phyloP scores from a whole-genome alignment of 805 yeast genomes.

The Kuraishia piskuri region DNA sequence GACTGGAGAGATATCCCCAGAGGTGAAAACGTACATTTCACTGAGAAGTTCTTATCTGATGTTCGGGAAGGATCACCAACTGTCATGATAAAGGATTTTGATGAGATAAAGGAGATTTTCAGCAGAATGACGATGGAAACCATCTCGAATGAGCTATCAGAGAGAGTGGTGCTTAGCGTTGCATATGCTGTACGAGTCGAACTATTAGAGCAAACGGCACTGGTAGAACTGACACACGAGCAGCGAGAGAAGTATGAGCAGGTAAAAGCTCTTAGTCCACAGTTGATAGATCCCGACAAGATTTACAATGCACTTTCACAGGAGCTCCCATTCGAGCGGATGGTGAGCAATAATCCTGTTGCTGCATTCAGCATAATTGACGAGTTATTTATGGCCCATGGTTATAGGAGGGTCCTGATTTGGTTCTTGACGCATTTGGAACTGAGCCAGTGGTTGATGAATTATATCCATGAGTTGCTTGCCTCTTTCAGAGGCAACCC shows the following conservation, averaged over 20 bases:
- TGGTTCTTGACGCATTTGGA: constrained; percentile 63
- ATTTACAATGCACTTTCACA: constrained; percentile 39
- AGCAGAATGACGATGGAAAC: constrained; percentile 17
- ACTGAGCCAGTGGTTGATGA: constrained; percentile 44
- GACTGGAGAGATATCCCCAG: constrained; percentile 73
- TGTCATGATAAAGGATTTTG: constrained; percentile 13
- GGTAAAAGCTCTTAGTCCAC: not conserved
- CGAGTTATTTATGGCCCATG: constrained; percentile 63
- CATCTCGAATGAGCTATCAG: constrained; percentile 22
- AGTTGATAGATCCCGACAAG: constrained; percentile 37
- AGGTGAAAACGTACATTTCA: constrained; percentile 38
- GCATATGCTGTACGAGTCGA: constrained; percentile 45
- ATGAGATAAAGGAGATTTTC: constrained; percentile 19
- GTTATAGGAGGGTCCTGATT: constrained; percentile 52
- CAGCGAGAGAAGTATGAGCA: constrained; percentile 15
- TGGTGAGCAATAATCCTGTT: constrained; percentile 41
- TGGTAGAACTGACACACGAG: constrained; percentile 15
- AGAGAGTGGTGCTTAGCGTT: constrained; percentile 35
- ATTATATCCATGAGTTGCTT: constrained; percentile 55
- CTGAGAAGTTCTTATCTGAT: constrained; percentile 13
- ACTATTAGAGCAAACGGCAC: constrained; percentile 21
- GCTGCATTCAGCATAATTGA: constrained; percentile 51
- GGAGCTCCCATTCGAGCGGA: constrained; percentile 38
- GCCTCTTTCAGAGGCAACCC: constrained; percentile 45
- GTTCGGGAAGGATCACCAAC: constrained; percentile 7